These are phyloP conservation scores for Diaporthe sp. DNA, from an alignment of 2,329 filamentous ascomycete genomes.

Conservation along the genomic window DNA sequence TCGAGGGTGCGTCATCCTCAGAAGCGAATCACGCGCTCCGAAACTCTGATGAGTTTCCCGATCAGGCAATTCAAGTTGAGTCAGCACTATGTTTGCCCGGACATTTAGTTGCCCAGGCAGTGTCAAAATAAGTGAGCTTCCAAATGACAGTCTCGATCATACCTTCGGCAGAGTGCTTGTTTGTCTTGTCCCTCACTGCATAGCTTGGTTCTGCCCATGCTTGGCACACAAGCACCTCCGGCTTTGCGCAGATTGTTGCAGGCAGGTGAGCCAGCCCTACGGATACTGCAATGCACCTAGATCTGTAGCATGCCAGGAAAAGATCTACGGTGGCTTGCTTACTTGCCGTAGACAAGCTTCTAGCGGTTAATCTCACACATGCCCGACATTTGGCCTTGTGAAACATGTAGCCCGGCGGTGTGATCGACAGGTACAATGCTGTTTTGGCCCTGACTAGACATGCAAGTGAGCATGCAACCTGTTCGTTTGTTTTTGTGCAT, in stretches of 20 bases:
- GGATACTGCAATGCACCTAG: background rate
- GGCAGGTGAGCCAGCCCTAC: slow-evolving; percentile 8
- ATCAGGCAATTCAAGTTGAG: background rate
- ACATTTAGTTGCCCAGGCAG: background rate
- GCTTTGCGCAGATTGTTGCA: background rate
- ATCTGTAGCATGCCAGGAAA: background rate
- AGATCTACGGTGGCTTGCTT: slow-evolving; percentile 29
- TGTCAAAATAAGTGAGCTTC: too few relatives aligned
- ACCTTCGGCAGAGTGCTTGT: background rate
- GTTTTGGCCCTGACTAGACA: slow-evolving; percentile 24
- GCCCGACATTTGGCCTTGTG: slow-evolving; percentile 11
- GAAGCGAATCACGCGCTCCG: slow-evolving; percentile 14
- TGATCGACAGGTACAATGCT: slow-evolving; percentile 27
- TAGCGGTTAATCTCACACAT: slow-evolving; percentile 13
- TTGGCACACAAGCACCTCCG: background rate
- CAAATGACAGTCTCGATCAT: background rate
- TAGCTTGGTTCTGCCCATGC: background rate
- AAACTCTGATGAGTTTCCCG: background rate
- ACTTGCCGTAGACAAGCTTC: slow-evolving; percentile 16
- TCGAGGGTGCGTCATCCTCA: background rate
- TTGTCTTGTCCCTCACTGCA: background rate
- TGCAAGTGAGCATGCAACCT: background rate
- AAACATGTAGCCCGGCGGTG: slow-evolving; percentile 15
- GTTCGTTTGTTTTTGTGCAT: background rate
- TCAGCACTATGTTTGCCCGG: background rate